Evolutionary conservation across 805 yeast species (phyloP).

Genomic region (Maudiozyma saulgeensis): DNA sequence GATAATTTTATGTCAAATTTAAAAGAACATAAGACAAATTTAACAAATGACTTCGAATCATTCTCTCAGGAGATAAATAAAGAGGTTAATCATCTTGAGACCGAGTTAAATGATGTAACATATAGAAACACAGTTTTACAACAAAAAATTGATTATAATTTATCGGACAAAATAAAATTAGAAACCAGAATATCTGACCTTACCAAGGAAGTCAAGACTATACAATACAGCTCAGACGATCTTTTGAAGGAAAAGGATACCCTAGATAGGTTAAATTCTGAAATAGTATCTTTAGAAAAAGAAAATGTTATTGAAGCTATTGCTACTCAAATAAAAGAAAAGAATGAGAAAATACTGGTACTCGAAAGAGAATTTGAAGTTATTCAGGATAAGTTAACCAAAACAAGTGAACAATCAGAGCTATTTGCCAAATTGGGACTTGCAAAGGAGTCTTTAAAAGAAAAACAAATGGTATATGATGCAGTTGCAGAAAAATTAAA

Average conservation of each 20-base stretch:
- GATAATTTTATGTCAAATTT: background rate
- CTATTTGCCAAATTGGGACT: slow-evolving; percentile 44
- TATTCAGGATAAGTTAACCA: slow-evolving; percentile 39
- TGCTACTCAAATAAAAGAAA: slow-evolving; percentile 29
- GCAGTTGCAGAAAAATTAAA: slow-evolving; percentile 1
- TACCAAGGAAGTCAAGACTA: slow-evolving; percentile 31
- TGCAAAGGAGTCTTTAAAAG: slow-evolving; percentile 15
- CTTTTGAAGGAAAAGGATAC: slow-evolving; percentile 37
- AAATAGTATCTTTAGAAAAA: slow-evolving; percentile 27
- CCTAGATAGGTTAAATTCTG: slow-evolving; percentile 32
- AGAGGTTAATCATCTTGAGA: background rate
- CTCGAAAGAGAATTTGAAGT: slow-evolving; percentile 43
- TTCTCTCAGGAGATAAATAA: background rate
- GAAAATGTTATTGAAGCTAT: slow-evolving; percentile 24
- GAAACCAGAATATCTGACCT: slow-evolving; percentile 32
- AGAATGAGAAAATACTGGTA: slow-evolving; percentile 30
- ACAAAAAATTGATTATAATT: slow-evolving; percentile 36
- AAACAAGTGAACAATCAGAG: slow-evolving; percentile 50
- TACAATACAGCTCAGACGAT: slow-evolving; percentile 37
- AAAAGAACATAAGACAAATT: background rate
- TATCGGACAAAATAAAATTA: slow-evolving; percentile 34
- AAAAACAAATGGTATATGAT: slow-evolving; percentile 11
- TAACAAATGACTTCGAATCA: background rate
- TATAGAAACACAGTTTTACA: slow-evolving; percentile 22
- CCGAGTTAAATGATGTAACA: slow-evolving; percentile 10